Base-by-base conservation (phyloP, 441 rosid genomes). In the Bocquillonia castaneifolia region DNA sequence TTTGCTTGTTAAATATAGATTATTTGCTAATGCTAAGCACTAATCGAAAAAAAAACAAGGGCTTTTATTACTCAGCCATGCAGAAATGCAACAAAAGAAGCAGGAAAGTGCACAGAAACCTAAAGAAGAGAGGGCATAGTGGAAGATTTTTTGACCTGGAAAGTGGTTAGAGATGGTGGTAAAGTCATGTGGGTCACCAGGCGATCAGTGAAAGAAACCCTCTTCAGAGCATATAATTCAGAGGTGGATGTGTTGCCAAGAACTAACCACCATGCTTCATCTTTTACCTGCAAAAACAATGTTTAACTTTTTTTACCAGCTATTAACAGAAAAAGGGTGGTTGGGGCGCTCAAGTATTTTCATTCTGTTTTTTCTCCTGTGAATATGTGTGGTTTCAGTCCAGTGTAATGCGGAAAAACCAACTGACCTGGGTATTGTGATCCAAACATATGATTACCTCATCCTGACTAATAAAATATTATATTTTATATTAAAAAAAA, bases 241-340 rank as follows among this genome's bases (percentile, higher is more conserved):
- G 85, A 83, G 52, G 92, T 83, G 55, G 81, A 65, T 29, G 89
- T 74, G 76, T 92, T 87, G 29, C 97, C 96, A 59, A 94, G 93
- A 68, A 90, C 81, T 68, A 94, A 75, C 99, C 98, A 94, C 98
- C 99, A 94, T 52, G 98, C 99, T 85, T 94, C 99, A 69, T 86
- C 92, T 90, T 94, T 94, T 64, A 84, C 65, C 97, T 77, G 77
- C 23, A 44, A 31, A 67, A 66, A 63, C 64, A 44, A 64, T 39
- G 28, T 63, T 51, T n/a, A 64, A 63, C 22, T 26, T 54, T 20
- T 45, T 53, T 64, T 44, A 36, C 37, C 28, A 64, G 31, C 39
- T 22, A 62, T 3, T 18, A 42, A 6, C 7, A 68, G 18, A 52
- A 66, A 69, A 60, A 20, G 50, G 53, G 32, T 48, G 44, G 17